These are phyloP conservation scores for Cadophora sp. DNA, from an alignment of 2,329 filamentous ascomycete species.

Conservation along the genomic window DNA sequence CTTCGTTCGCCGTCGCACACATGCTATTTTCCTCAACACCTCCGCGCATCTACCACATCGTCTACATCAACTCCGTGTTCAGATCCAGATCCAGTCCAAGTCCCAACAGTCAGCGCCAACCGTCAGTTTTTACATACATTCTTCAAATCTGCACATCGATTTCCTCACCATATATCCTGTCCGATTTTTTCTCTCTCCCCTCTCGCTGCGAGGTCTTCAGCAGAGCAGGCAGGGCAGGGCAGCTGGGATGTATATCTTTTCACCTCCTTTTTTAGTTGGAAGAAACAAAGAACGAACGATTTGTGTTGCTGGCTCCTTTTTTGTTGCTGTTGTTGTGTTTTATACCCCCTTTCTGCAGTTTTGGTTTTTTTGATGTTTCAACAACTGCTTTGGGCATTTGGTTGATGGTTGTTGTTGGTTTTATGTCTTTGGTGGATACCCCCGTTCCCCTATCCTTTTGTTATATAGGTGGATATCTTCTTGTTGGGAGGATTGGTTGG, in stretches of 20 bases:
- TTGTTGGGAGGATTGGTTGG: slow-evolving; percentile 7
- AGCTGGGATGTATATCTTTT: slow-evolving; percentile 1
- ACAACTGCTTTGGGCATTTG: neutral
- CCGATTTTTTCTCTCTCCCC: neutral
- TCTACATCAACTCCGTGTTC: neutral
- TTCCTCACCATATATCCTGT: slow-evolving; percentile 8
- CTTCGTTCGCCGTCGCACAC: neutral
- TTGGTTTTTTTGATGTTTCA: neutral
- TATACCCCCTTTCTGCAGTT: slow-evolving; percentile 14
- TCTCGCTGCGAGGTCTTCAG: slow-evolving; percentile 10
- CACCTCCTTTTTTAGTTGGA: neutral
- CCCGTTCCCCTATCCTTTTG: slow-evolving; percentile 5
- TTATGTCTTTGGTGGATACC: slow-evolving; percentile 17
- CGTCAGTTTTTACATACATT: slow-evolving; percentile 8
- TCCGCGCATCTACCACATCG: neutral
- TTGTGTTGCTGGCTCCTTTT: neutral
- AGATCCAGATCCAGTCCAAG: neutral
- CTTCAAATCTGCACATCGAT: slow-evolving; percentile 9
- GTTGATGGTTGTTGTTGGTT: neutral
- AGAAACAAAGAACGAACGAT: neutral
- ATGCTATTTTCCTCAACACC: neutral
- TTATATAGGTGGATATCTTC: slow-evolving; percentile 16
- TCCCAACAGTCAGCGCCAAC: slow-evolving; percentile 6
- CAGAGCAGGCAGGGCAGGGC: neutral
- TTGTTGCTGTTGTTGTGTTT: neutral